A percentile compares a stretch with the other conserved stretches of the same genome.
Conservation (phyloP, 2,329 filamentous ascomycete genomes). For the Pseudocercospora vitis region DNA sequence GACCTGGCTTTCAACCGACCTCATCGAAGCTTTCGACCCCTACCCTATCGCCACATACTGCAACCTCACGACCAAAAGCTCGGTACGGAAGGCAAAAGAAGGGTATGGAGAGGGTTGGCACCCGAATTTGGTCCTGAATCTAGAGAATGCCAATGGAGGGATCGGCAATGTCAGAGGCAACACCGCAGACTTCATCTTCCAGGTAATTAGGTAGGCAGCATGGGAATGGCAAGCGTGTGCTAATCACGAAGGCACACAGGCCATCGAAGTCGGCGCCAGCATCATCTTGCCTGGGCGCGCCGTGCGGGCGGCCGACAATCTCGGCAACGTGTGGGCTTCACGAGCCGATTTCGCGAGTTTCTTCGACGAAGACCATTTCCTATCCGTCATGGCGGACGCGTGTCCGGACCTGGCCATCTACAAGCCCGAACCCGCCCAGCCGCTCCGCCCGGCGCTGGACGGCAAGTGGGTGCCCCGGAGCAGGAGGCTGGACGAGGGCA, state of each 20-base stretch:
- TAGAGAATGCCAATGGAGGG: conserved; percentile 47
- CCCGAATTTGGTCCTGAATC: conserved; percentile 46
- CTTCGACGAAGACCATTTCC: conserved; percentile 35
- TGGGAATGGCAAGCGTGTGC: too few relatives aligned
- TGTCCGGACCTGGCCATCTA: conserved; percentile 35
- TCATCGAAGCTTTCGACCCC: conserved; percentile 29
- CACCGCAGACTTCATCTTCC: conserved; percentile 18
- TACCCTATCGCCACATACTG: conserved; percentile 36
- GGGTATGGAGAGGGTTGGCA: too few relatives aligned
- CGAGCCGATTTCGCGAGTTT: conserved; percentile 27
- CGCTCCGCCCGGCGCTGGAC: conserved; percentile 21
- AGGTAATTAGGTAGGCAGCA: too few relatives aligned
- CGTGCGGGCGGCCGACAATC: conserved; percentile 18
- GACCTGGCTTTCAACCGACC: conserved; percentile 30
- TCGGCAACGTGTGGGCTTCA: conserved; percentile 28
- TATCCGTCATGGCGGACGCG: conserved; percentile 22
- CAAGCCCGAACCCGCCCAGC: conserved; percentile 19
- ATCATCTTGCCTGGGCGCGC: conserved; percentile 30
- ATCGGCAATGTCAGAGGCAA: conserved; percentile 36
- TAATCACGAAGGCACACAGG: too few relatives aligned
- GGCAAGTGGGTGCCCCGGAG: conserved; percentile 28
- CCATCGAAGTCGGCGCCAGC: conserved; percentile 45
- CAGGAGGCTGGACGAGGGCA: conserved; percentile 29
- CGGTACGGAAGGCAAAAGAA: too few relatives aligned
- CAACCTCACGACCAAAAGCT: conserved; percentile 35